Evolutionary conservation across 495 filamentous ascomycete species (phyloP).

Genomic region (Clavariopsis aquatica): DNA sequence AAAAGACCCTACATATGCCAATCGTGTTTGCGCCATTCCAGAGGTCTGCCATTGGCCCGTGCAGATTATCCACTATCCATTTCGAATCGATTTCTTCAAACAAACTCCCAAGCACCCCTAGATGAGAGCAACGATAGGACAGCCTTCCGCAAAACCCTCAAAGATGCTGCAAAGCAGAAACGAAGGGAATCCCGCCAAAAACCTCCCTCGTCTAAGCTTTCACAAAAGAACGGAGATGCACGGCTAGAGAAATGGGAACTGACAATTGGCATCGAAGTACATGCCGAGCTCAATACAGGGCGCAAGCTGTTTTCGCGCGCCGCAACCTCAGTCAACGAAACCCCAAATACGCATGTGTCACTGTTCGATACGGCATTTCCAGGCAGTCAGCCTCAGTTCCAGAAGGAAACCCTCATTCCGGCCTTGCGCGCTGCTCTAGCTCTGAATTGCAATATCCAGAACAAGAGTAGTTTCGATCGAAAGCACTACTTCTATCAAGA

Average conservation of each 20-base stretch:
- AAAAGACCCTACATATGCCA: slow-evolving; percentile 27
- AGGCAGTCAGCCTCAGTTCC: slow-evolving; percentile 83
- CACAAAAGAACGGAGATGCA: slow-evolving; percentile 45
- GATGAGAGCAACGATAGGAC: slow-evolving; percentile 33
- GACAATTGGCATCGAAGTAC: slow-evolving; percentile 94
- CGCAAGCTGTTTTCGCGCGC: slow-evolving; percentile 84
- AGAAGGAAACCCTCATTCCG: slow-evolving; percentile 79
- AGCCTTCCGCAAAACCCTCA: slow-evolving; percentile 73
- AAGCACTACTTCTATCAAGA: slow-evolving; percentile 99
- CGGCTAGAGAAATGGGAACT: slow-evolving; percentile 74
- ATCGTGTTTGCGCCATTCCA: slow-evolving; percentile 26
- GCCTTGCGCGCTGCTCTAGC: slow-evolving; percentile 87
- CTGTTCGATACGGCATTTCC: slow-evolving; percentile 88
- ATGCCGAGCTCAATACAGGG: slow-evolving; percentile 88
- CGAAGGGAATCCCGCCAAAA: slow-evolving; percentile 42
- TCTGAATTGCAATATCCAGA: slow-evolving; percentile 74
- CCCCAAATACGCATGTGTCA: slow-evolving; percentile 82
- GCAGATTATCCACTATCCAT: neutral
- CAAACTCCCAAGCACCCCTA: slow-evolving; percentile 3
- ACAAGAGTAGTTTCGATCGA: slow-evolving; percentile 78
- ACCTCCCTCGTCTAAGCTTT: slow-evolving; percentile 35
- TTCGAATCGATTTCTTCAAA: slow-evolving; percentile 23
- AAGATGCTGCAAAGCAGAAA: slow-evolving; percentile 64
- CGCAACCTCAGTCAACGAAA: slow-evolving; percentile 64
- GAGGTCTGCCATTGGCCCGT: slow-evolving; percentile 14